Evolutionary conservation across 75 land plant genomes (phyloP).

Genomic region (Cunninghamia lanceolata): DNA sequence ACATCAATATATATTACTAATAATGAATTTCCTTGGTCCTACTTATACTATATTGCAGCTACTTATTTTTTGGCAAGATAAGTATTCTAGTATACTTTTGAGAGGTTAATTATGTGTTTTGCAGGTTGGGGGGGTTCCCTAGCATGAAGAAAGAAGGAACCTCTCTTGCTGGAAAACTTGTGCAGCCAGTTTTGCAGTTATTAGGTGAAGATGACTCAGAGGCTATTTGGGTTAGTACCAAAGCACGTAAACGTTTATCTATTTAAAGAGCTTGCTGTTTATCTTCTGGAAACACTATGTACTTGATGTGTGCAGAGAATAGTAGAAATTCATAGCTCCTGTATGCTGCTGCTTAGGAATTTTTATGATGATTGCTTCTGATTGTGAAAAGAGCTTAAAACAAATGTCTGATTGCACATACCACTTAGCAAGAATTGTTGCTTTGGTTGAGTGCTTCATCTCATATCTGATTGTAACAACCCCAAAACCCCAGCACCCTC

Average conservation of each 20-base stretch:
- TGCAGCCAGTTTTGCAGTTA: slow-evolving; percentile 51
- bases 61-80: background rate
- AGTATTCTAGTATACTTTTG: background rate
- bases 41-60: background rate
- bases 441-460: background rate
- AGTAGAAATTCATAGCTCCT: background rate
- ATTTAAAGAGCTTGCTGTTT: background rate
- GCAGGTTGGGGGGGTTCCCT: slow-evolving; percentile 42
- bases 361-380: background rate
- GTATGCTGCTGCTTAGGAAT: background rate
- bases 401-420: background rate
- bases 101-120: background rate
- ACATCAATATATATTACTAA: background rate
- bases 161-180: slow-evolving; percentile 41
- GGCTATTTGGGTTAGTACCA: slow-evolving; percentile 28
- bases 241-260: background rate
- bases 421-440: background rate
- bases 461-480: background rate
- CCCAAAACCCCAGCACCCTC: no score
- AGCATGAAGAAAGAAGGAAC: slow-evolving; percentile 53
- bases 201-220: slow-evolving; percentile 41
- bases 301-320: background rate
- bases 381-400: background rate
- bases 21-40: background rate
- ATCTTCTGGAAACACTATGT: background rate